phyloP scores from a whole-genome alignment of 2,329 filamentous ascomycete genomes.

The Drechslera avenae region DNA sequence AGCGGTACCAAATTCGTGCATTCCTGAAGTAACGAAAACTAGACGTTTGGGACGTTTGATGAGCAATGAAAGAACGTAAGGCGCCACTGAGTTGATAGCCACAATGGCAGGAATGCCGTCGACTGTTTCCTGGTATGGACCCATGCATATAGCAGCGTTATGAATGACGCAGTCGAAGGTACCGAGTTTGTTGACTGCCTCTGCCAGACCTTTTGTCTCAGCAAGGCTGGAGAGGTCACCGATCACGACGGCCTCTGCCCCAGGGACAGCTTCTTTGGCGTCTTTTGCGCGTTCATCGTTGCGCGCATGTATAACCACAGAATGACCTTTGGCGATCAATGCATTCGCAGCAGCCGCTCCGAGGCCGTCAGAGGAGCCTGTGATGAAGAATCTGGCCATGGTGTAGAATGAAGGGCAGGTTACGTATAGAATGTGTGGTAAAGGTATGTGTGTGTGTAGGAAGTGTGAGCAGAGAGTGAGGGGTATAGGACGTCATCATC shows the following conservation, averaged over 20 bases:
- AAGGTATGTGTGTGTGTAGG: not conserved
- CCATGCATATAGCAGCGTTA: slow-evolving; percentile 60
- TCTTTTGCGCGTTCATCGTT: slow-evolving; percentile 60
- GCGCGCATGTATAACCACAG: slow-evolving; percentile 62
- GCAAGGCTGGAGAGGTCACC: slow-evolving; percentile 60
- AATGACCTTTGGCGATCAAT: slow-evolving; percentile 59
- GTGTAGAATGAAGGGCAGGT: not conserved
- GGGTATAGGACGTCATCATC: too few relatives aligned
- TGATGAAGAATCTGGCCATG: slow-evolving; percentile 59
- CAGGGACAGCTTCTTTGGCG: slow-evolving; percentile 55
- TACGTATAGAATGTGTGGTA: not conserved
- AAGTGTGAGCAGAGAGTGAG: not conserved
- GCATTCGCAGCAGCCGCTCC: slow-evolving; percentile 58
- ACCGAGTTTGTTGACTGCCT: slow-evolving; percentile 56
- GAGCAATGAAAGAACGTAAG: slow-evolving; percentile 61
- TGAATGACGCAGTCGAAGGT: slow-evolving; percentile 63
- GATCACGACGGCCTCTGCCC: slow-evolving; percentile 57
- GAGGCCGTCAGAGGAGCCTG: slow-evolving; percentile 63
- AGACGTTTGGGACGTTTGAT: slow-evolving; percentile 57
- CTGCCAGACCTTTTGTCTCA: slow-evolving; percentile 59
- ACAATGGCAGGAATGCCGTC: slow-evolving; percentile 58
- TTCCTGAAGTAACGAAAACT: slow-evolving; percentile 58
- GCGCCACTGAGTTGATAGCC: slow-evolving; percentile 63
- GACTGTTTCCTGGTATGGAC: slow-evolving; percentile 50
- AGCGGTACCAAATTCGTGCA: slow-evolving; percentile 57